phyloP scores from a whole-genome alignment of 768 basidiomycete genomes.

The Lentinula raphanica region DNA sequence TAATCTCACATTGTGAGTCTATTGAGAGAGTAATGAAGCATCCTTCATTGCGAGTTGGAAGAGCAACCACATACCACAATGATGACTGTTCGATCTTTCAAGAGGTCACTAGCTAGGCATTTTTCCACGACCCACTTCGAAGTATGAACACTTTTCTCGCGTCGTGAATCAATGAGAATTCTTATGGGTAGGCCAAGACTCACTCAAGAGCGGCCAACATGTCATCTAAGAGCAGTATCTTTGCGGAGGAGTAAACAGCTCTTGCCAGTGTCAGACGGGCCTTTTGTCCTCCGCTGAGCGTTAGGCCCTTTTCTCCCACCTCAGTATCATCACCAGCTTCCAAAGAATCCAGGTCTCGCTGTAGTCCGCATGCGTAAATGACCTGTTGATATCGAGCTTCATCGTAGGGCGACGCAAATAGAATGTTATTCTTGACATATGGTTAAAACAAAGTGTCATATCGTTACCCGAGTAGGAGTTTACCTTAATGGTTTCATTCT shows the following conservation, averaged over 20 bases:
- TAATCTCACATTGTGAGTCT: conserved; percentile 30
- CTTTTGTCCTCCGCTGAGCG: conserved; percentile 47
- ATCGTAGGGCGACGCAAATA: conserved; percentile 74
- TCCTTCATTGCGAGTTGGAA: neutral
- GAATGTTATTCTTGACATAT: conserved; percentile 52
- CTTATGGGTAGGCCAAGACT: conserved; percentile 8
- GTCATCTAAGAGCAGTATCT: conserved; percentile 67
- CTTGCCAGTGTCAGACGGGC: conserved; percentile 34
- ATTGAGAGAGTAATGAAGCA: neutral
- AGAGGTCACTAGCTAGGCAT: conserved; percentile 41
- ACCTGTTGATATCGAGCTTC: conserved; percentile 75
- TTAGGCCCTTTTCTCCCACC: conserved; percentile 60
- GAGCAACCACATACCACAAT: conserved; percentile 38
- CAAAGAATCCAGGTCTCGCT: conserved; percentile 65
- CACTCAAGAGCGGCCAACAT: conserved; percentile 61
- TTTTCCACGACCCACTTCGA: conserved; percentile 47
- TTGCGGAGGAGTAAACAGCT: conserved; percentile 43
- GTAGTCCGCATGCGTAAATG: conserved; percentile 69
- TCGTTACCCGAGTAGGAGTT: neutral
- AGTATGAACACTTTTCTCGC: conserved; percentile 33
- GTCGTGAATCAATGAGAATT: neutral
- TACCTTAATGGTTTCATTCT: conserved; percentile 71
- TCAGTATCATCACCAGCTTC: conserved; percentile 49
- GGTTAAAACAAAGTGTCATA: too few relatives aligned
- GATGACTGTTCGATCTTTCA: conserved; percentile 44